Conservation (phyloP, 495 filamentous ascomycete species). For the Monascus purpureus region DNA sequence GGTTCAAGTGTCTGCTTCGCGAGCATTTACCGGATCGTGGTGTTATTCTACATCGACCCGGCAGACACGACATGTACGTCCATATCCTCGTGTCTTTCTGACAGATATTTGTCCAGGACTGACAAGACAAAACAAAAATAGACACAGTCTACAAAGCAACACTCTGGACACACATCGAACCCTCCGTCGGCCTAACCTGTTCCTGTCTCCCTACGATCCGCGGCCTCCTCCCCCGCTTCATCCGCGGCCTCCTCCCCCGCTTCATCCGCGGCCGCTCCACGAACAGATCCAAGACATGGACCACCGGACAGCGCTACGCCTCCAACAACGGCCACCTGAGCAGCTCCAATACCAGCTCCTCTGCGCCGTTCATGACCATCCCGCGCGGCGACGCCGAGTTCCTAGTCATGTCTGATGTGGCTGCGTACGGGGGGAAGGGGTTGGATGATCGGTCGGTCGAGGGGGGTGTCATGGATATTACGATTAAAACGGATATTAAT, state of each 20-base stretch:
- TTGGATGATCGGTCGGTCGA: background rate
- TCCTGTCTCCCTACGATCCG: conserved; percentile 43
- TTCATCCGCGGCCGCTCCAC: conserved; percentile 14
- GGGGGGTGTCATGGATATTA: conserved; percentile 11
- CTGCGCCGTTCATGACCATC: background rate
- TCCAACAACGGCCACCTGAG: background rate
- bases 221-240: background rate
- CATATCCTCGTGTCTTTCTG: background rate
- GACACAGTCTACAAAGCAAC: conserved; percentile 37
- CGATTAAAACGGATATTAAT: conserved; percentile 17
- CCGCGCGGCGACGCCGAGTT: conserved; percentile 12
- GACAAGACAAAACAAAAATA: conserved; percentile 24
- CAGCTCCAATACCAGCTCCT: background rate
- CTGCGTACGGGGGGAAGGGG: conserved; percentile 5
- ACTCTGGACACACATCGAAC: conserved; percentile 45
- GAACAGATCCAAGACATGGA: conserved; percentile 4
- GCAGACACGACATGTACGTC: conserved; percentile 19
- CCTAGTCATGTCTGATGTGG: conserved; percentile 19
- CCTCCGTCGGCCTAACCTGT: conserved; percentile 41
- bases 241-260: conserved; percentile 29
- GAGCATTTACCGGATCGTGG: conserved; percentile 39
- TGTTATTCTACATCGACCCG: conserved; percentile 38
- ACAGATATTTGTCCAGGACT: conserved; percentile 5
- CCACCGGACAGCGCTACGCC: conserved; percentile 13
- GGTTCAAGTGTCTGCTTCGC: conserved; percentile 26